Conservation (phyloP, 1,284 basidiomycete genomes). For the Xanthoconium separans region DNA sequence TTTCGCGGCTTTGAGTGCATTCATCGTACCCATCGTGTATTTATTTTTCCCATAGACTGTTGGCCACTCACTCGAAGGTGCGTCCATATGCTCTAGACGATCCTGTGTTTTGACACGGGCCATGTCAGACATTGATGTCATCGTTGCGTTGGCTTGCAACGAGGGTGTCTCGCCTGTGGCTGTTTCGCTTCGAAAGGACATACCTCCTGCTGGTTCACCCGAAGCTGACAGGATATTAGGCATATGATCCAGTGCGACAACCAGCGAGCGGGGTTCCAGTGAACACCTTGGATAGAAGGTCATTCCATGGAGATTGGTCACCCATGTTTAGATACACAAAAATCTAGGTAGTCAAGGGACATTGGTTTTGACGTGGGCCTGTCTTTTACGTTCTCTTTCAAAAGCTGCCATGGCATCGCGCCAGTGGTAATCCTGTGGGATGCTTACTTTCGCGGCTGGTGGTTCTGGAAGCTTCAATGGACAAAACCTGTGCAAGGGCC, state of each 20-base stretch:
- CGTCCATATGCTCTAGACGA: not conserved
- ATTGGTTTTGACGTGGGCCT: slow-evolving; percentile 38
- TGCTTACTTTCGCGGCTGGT: slow-evolving; percentile 19
- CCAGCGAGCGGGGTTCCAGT: slow-evolving; percentile 1
- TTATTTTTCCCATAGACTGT: slow-evolving; percentile 70
- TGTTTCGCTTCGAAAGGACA: slow-evolving; percentile 55
- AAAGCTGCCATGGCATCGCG: slow-evolving; percentile 45
- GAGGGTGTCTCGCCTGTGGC: slow-evolving; percentile 56
- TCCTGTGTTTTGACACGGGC: not conserved
- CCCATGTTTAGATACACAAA: too few relatives aligned
- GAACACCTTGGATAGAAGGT: not conserved
- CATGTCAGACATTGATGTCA: slow-evolving; percentile 57
- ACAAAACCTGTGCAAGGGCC: slow-evolving; percentile 60
- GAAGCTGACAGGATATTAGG: slow-evolving; percentile 56
- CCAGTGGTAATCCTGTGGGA: slow-evolving; percentile 40
- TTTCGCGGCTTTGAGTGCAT: slow-evolving; percentile 59
- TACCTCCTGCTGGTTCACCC: slow-evolving; percentile 52
- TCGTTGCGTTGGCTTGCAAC: slow-evolving; percentile 59
- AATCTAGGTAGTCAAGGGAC: slow-evolving; percentile 1
- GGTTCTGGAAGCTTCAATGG: slow-evolving; percentile 32
- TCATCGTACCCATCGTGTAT: slow-evolving; percentile 61
- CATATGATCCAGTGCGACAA: slow-evolving; percentile 19
- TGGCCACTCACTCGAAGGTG: slow-evolving; percentile 60
- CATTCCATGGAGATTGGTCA: too few relatives aligned
- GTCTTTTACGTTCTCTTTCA: slow-evolving; percentile 45